Percentiles rank a stretch among this genome's conserved stretches.
Conservation (phyloP, 306 rosid genomes). For the Vicia villosa region DNA sequence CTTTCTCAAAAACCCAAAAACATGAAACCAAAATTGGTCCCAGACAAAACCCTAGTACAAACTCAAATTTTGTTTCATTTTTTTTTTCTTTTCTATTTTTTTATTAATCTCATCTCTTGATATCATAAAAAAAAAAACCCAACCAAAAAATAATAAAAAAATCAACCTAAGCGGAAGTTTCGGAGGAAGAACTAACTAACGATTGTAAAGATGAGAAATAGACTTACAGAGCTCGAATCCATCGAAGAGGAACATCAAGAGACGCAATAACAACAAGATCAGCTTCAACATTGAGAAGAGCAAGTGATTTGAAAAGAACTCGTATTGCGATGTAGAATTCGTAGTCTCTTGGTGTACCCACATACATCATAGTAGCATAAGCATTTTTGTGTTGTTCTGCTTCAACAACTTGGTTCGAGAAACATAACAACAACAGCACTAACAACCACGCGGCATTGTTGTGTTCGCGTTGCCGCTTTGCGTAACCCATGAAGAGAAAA, state of each 20-base stretch:
- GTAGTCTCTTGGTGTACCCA: conserved; percentile 86
- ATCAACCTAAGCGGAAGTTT: background rate
- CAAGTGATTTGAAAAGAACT: conserved; percentile 68
- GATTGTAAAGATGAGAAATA: no score
- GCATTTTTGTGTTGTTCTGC: conserved; percentile 51
- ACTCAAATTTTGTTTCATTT: no score
- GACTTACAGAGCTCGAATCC: conserved; percentile 81
- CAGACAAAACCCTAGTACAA: background rate
- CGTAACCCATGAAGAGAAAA: conserved; percentile 29
- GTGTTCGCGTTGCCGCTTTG: background rate
- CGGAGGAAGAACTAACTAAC: background rate
- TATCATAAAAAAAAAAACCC: no score
- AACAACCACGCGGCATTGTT: conserved; percentile 2
- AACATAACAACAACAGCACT: background rate
- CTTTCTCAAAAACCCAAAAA: background rate
- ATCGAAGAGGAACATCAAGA: conserved; percentile 66
- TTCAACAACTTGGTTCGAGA: background rate
- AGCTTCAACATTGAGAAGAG: conserved; percentile 59
- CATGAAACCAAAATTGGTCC: conserved; percentile 19
- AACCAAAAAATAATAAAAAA: background rate
- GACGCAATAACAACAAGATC: conserved; percentile 96
- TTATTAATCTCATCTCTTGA: background rate
- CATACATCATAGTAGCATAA: conserved; percentile 94
- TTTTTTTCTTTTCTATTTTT: background rate
- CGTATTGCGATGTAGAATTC: conserved; percentile 85